phyloP scores from a whole-genome alignment of 768 basidiomycete genomes.

The Lactarius hatsudake region DNA sequence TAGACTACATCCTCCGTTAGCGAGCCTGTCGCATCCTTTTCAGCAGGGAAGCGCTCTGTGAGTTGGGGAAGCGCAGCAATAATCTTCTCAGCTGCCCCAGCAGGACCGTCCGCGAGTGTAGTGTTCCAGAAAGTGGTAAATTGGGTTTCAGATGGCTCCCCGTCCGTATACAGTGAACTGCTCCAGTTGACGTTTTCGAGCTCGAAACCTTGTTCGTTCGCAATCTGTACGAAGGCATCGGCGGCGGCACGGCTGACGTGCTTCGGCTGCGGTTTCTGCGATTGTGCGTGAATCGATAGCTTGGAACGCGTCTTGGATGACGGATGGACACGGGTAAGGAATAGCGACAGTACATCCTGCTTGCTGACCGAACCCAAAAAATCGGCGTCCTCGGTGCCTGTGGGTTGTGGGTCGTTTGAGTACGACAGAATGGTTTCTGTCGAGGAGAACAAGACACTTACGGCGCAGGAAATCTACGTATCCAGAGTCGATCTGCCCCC shows the following conservation, averaged over 20 bases:
- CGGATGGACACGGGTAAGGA: constrained; percentile 67
- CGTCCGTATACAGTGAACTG: constrained; percentile 48
- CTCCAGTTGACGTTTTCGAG: constrained; percentile 52
- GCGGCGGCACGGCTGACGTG: constrained; percentile 64
- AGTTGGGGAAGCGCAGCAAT: constrained; percentile 56
- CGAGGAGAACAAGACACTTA: constrained; percentile 40
- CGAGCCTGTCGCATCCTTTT: constrained; percentile 48
- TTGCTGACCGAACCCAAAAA: constrained; percentile 65
- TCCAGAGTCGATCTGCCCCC: constrained; percentile 69
- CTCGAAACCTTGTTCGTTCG: constrained; percentile 48
- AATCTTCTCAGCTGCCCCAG: constrained; percentile 45
- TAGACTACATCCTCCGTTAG: constrained; percentile 50
- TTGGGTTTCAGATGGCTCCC: constrained; percentile 53
- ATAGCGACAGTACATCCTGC: constrained; percentile 69
- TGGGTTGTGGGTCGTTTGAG: not conserved
- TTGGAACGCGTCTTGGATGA: constrained; percentile 71
- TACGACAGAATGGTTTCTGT: not conserved
- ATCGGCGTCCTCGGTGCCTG: constrained; percentile 73
- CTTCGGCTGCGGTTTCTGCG: constrained; percentile 58
- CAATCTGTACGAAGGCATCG: constrained; percentile 54
- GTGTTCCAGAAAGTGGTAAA: constrained; percentile 64
- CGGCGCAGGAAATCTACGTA: constrained; percentile 86
- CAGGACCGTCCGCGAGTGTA: constrained; percentile 35
- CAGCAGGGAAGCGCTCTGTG: constrained; percentile 53
- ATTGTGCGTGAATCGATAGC: constrained; percentile 77